Conservation (phyloP, 208 protist genomes). For the Leishmania mexicana region DNA sequence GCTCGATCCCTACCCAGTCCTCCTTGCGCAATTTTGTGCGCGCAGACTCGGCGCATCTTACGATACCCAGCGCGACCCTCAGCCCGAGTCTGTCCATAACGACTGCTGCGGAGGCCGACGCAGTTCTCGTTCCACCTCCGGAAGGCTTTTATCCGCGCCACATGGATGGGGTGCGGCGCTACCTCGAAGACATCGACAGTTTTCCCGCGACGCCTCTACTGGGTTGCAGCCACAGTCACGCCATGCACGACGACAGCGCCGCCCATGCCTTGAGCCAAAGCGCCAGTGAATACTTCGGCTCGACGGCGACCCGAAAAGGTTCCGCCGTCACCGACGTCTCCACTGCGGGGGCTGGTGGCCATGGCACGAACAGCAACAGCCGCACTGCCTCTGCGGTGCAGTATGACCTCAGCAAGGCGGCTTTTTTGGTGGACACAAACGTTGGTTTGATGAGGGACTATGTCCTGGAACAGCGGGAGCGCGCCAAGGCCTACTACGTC, state of each 20-base stretch:
- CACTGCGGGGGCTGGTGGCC: no score
- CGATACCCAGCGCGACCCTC: neutral
- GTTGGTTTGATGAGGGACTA: slow-evolving; percentile 43
- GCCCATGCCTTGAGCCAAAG: neutral
- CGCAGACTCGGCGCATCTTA: slow-evolving; percentile 13
- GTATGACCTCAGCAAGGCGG: slow-evolving; percentile 15
- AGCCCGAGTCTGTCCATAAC: slow-evolving; percentile 7
- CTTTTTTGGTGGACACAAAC: slow-evolving; percentile 27
- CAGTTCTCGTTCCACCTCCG: slow-evolving; percentile 24
- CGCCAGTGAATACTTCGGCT: neutral
- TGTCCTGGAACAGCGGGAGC: slow-evolving; percentile 45
- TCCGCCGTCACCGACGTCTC: neutral
- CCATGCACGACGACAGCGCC: slow-evolving; percentile 13
- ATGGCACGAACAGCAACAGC: neutral
- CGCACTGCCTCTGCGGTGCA: neutral
- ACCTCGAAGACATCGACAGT: slow-evolving; percentile 19
- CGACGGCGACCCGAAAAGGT: neutral
- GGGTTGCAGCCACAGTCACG: slow-evolving; percentile 10
- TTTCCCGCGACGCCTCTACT: slow-evolving; percentile 21
- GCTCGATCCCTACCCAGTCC: neutral
- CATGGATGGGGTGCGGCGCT: slow-evolving; percentile 21
- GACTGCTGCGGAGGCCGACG: neutral
- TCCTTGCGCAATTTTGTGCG: neutral
- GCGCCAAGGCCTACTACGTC: slow-evolving; percentile 59
- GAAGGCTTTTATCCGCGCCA: slow-evolving; percentile 58